phyloP scores from a whole-genome alignment of 495 filamentous ascomycete genomes.

The Neurospora discreta region DNA sequence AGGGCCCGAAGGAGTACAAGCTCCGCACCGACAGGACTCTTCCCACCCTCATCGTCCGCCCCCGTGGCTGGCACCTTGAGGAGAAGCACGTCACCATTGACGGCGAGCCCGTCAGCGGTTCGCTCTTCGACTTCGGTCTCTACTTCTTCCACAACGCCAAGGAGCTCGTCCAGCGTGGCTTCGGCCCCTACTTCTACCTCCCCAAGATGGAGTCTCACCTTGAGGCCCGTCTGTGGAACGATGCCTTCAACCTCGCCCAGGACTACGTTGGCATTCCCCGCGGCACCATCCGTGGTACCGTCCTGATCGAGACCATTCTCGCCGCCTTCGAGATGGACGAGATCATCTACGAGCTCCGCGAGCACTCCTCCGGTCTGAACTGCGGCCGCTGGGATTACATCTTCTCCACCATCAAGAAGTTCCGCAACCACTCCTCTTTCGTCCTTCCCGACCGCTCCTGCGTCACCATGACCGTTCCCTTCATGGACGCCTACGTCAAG shows the following conservation, averaged over 20 bases:
- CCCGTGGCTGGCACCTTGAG: conserved; percentile 89
- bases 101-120: conserved; percentile 86
- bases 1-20: conserved; percentile 92
- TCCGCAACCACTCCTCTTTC: conserved; percentile 87
- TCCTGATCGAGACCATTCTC: conserved; percentile 95
- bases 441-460: conserved; percentile 83
- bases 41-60: conserved; percentile 76
- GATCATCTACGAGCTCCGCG: conserved; percentile 98
- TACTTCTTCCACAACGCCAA: conserved; percentile 99
- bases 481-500: conserved; percentile 96
- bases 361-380: conserved; percentile 93
- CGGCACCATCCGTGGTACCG: conserved; percentile 90
- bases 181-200: conserved; percentile 97
- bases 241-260: conserved; percentile 94
- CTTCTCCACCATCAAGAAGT: conserved; percentile 99
- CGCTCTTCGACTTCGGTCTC: conserved; percentile 94
- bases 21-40: conserved; percentile 74
- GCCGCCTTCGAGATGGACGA: conserved; percentile 99
- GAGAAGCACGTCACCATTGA: conserved; percentile 98
- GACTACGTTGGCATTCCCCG: conserved; percentile 82
- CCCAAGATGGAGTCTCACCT: conserved; percentile 99
- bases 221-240: conserved; percentile 96
- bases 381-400: conserved; percentile 99
- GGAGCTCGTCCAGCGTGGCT: conserved; percentile 72
- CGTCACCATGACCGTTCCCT: conserved; percentile 97